Percentiles rank a stretch among this genome's conserved stretches.
These are phyloP conservation scores for Kondoa subrosea DNA, from an alignment of 768 basidiomycete genomes.

Conservation along the genomic window DNA sequence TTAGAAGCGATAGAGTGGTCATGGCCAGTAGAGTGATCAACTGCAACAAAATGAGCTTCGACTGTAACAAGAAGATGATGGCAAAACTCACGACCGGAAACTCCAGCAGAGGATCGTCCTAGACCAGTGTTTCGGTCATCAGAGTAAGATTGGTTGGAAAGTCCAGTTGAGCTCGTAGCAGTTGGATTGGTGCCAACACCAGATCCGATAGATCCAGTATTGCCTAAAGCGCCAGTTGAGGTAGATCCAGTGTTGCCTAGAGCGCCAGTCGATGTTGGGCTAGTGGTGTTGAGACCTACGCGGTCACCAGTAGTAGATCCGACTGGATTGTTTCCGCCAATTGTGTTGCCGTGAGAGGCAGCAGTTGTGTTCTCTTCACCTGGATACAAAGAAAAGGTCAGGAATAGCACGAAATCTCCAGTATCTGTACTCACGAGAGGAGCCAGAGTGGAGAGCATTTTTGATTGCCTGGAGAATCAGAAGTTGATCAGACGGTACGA, in stretches of 20 bases:
- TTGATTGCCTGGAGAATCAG: too few relatives aligned
- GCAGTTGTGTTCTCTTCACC: not conserved
- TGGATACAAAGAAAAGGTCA: too few relatives aligned
- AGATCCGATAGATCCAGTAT: too few relatives aligned
- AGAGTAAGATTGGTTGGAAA: too few relatives aligned
- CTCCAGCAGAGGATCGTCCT: not conserved
- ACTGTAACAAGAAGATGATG: not conserved
- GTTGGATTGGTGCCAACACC: too few relatives aligned
- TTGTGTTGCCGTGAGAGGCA: not conserved
- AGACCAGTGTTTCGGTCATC: too few relatives aligned
- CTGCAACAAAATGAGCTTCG: not conserved
- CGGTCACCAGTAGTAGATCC: not conserved
- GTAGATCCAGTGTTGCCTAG: not conserved
- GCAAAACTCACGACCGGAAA: not conserved
- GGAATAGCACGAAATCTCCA: too few relatives aligned
- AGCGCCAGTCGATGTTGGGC: not conserved
- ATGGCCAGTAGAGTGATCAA: conserved; percentile 1
- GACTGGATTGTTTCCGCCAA: not conserved
- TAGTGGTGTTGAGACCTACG: not conserved
- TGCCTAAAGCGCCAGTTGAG: not conserved
- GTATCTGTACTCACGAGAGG: too few relatives aligned
- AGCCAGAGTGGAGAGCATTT: not conserved
- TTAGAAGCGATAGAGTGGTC: not conserved
- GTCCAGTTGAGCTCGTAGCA: too few relatives aligned
- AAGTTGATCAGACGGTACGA: too few relatives aligned